Evolutionary conservation across 768 basidiomycete species (phyloP).

Genomic region (Stropharia rugosoannulata): DNA sequence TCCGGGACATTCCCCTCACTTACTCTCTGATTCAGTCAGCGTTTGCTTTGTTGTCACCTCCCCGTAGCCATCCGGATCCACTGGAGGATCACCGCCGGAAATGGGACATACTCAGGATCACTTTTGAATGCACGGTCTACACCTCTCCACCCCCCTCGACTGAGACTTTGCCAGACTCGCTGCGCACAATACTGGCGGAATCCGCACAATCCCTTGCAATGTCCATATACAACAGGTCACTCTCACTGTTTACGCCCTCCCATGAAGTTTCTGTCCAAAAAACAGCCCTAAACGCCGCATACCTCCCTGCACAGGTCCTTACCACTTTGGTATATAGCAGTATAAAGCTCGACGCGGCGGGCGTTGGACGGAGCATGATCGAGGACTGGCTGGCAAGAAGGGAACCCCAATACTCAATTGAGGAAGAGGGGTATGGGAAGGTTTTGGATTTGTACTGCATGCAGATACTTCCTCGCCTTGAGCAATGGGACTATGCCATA

Average conservation of each 20-base stretch:
- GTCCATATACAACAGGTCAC: constrained; percentile 60
- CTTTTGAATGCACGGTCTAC: constrained; percentile 75
- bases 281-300: constrained; percentile 43
- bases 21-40: constrained; percentile 66
- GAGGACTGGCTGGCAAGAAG: constrained; percentile 79
- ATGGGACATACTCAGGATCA: constrained; percentile 88
- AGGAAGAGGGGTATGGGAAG: constrained; percentile 65
- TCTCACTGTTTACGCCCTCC: constrained; percentile 63
- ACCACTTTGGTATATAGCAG: constrained; percentile 70
- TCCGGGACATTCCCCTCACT: constrained; percentile 68
- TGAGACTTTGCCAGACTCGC: constrained; percentile 46
- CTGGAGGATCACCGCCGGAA: constrained; percentile 63
- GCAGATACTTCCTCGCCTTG: constrained; percentile 67
- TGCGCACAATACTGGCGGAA: constrained; percentile 52
- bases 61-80: constrained; percentile 30
- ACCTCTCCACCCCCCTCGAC: constrained; percentile 48
- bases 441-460: constrained; percentile 77
- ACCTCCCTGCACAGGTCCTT: constrained; percentile 69
- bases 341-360: constrained; percentile 62
- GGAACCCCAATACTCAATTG: constrained; percentile 33
- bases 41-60: constrained; percentile 57
- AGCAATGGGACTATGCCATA: constrained; percentile 77
- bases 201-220: constrained; percentile 60
- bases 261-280: constrained; percentile 28
- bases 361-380: constrained; percentile 60